Base-by-base conservation (phyloP, 495 filamentous ascomycete genomes). In the Oidiodendron maius region DNA sequence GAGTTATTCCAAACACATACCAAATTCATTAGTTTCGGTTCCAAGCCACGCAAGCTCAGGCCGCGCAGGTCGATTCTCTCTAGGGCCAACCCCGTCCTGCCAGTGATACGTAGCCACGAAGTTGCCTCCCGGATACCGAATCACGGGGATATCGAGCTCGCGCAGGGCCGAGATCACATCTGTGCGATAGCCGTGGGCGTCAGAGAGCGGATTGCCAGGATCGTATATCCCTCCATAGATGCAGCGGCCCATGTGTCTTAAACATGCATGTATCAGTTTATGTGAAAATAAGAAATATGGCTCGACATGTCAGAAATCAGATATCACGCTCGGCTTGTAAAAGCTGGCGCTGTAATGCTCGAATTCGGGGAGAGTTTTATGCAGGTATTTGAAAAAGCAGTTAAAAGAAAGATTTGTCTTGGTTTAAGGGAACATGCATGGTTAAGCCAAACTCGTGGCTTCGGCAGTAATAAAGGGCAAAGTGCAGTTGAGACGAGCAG, bases 211-310 rank as follows among this genome's bases (percentile, higher is more conserved):
- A 59, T 78, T 87, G 11, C 68, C 72, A 2, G 84, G 86, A 50
- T 89, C 86, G 64, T 88, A 89, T 59, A 91, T 85, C 49, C 86
- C 86, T 46, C 86, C 86, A 61, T 91, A 91, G 63, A 91, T 87
- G 66, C 86, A 91, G 36, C 86, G 76, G 37, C 85, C 86, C 83
- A 87, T 88, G 56, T 89, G 85, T 60, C 84, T 87, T 46, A 3
- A 24, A 4, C 22, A 4, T 42, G 16, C n/a, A n/a, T n/a, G 24
- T 35, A 37, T 48, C 15, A 30, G 30, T 38, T 17, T 26, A 49
- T 48, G 3, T 16, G 25, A 20, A 8, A 23, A n/a, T n/a, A n/a
- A n/a, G n/a, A n/a, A 22, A 48, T 42, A 8, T 36, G 24, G n/a
- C n/a, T 18, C n/a, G 15, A 3, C 4, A n/a, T n/a, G n/a, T n/a